Percentiles rank a stretch among this genome's conserved stretches.
These are phyloP conservation scores for Solanum habrochaites DNA, from an alignment of 257 asterid species.

Conservation along the genomic window DNA sequence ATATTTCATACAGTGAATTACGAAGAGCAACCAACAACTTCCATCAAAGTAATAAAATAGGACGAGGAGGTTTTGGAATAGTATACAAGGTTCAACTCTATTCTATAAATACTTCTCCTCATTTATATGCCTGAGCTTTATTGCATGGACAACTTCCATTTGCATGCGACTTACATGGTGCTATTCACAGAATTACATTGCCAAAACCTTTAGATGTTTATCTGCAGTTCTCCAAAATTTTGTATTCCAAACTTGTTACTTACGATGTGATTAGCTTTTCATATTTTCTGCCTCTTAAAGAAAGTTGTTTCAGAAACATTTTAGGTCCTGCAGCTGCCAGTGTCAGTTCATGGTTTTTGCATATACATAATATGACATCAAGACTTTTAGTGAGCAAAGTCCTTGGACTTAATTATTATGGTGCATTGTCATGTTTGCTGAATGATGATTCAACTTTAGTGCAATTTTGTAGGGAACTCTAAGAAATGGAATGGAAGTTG, in stretches of 20 bases:
- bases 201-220: background rate
- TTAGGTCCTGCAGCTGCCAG: background rate
- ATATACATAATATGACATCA: background rate
- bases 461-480: slow-evolving; percentile 56
- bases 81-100: slow-evolving; percentile 63
- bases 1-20: slow-evolving; percentile 54
- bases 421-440: background rate
- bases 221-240: background rate
- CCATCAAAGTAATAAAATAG: slow-evolving; percentile 52
- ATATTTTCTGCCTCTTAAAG: background rate
- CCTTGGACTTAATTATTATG: background rate
- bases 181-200: background rate
- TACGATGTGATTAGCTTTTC: background rate
- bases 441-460: slow-evolving; percentile 7
- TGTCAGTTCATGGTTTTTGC: background rate
- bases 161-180: background rate
- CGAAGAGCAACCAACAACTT: slow-evolving; percentile 61
- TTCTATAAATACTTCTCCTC: background rate
- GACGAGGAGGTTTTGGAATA: slow-evolving; percentile 88
- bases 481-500: slow-evolving; percentile 46
- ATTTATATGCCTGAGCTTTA: background rate
- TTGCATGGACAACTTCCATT: background rate
- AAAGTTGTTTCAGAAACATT: background rate
- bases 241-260: background rate
- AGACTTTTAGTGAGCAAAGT: background rate